phyloP scores from a whole-genome alignment of 2,329 filamentous ascomycete species.

The Myotisia sp. region DNA sequence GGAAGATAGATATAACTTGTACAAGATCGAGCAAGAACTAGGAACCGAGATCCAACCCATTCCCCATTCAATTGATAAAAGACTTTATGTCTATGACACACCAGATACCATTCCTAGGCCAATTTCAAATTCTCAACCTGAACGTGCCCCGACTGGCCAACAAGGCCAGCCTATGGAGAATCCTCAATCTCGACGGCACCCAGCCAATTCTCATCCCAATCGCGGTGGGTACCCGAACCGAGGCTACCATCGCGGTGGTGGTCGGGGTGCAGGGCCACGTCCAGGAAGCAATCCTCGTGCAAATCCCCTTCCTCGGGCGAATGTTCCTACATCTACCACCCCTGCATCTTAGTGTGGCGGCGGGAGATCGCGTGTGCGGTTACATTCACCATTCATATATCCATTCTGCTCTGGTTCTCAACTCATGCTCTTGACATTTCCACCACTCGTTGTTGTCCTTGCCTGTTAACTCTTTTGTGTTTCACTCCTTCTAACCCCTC shows the following conservation, averaged over 20 bases:
- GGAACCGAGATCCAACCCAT: conserved; percentile 98
- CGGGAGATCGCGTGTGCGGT: too few relatives aligned
- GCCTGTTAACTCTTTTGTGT: too few relatives aligned
- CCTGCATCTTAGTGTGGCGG: too few relatives aligned
- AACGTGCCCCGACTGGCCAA: conserved; percentile 13
- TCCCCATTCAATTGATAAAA: conserved; percentile 87
- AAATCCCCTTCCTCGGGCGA: conserved; percentile 15
- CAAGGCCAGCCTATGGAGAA: conserved; percentile 12
- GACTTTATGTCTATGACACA: conserved; percentile 92
- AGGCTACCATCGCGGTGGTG: conserved; percentile 25
- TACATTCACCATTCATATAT: too few relatives aligned
- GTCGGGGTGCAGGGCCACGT: conserved; percentile 31
- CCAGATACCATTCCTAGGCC: conserved; percentile 89
- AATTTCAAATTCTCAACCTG: conserved; percentile 41
- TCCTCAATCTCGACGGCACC: conserved; percentile 6
- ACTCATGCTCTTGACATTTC: too few relatives aligned
- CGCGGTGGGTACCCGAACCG: conserved; percentile 23
- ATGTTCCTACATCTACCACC: conserved; percentile 7
- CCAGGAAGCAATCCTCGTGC: conserved; percentile 21
- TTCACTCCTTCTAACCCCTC: too few relatives aligned
- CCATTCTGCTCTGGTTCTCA: too few relatives aligned
- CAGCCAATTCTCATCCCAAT: conserved; percentile 16
- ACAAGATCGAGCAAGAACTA: conserved; percentile 94
- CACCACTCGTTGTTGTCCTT: too few relatives aligned
- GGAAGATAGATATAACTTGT: conserved; percentile 97